phyloP scores from a whole-genome alignment of 345 rosid species.

The Citropsis articulata region DNA sequence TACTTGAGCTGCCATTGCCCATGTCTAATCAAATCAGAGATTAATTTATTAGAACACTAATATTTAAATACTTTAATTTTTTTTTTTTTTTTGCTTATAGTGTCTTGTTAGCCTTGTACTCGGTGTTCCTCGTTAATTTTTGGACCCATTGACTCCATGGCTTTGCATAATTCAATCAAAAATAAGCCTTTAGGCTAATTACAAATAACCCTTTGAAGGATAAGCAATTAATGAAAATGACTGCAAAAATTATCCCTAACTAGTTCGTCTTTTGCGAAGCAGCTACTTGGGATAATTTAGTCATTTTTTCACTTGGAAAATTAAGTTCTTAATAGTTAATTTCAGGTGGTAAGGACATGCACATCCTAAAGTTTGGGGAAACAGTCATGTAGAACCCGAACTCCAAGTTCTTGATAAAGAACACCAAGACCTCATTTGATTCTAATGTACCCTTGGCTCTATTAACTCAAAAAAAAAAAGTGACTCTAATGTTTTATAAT shows the following conservation, averaged over 20 bases:
- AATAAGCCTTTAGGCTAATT: too few relatives aligned
- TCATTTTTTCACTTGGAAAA: neutral
- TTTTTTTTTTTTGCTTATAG: too few relatives aligned
- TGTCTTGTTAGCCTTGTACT: neutral
- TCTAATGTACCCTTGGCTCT: too few relatives aligned
- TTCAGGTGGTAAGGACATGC: neutral
- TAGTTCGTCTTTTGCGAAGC: neutral
- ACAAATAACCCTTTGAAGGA: too few relatives aligned
- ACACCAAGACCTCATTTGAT: too few relatives aligned
- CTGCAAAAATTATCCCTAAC: neutral
- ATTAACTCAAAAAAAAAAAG: too few relatives aligned
- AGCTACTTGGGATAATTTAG: neutral
- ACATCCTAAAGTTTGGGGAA: too few relatives aligned
- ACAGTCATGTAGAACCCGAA: too few relatives aligned
- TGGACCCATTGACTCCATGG: neutral
- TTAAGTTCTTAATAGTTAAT: neutral
- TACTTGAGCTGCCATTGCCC: slow-evolving; percentile 8
- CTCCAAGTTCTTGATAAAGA: too few relatives aligned
- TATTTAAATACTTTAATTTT: neutral
- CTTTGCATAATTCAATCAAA: neutral
- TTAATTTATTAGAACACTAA: neutral
- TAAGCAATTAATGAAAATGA: too few relatives aligned
- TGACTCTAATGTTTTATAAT: too few relatives aligned
- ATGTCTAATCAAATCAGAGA: neutral
- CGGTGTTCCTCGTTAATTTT: neutral